Conservation (phyloP, 495 filamentous ascomycete species). For the Hyaloscypha variabilis region DNA sequence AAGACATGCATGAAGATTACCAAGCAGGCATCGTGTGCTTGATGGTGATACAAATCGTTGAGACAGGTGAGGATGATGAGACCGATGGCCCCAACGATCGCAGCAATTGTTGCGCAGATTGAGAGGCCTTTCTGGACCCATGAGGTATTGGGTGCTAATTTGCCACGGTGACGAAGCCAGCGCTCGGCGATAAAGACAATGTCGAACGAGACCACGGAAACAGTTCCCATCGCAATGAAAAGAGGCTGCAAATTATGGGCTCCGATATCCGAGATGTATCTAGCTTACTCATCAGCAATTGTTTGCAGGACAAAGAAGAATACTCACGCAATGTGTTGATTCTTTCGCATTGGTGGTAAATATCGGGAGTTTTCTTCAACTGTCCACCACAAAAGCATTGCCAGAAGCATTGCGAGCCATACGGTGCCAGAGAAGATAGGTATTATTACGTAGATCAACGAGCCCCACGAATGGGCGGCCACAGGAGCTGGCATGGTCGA, state of each 20-base stretch:
- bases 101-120: slow-evolving; percentile 67
- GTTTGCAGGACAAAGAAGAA: slow-evolving; percentile 32
- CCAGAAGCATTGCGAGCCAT: slow-evolving; percentile 67
- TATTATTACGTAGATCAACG: slow-evolving; percentile 33
- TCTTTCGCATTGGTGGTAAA: slow-evolving; percentile 63
- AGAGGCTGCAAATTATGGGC: slow-evolving; percentile 69
- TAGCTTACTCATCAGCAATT: neutral
- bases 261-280: slow-evolving; percentile 82
- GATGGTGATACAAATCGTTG: slow-evolving; percentile 68
- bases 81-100: slow-evolving; percentile 72
- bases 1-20: slow-evolving; percentile 67
- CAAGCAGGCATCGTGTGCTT: slow-evolving; percentile 75
- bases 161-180: slow-evolving; percentile 75
- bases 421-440: slow-evolving; percentile 76
- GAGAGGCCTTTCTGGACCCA: slow-evolving; percentile 69
- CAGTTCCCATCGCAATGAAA: slow-evolving; percentile 76
- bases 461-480: neutral
- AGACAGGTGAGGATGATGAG: slow-evolving; percentile 82
- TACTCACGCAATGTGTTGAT: slow-evolving; percentile 77
- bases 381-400: slow-evolving; percentile 23
- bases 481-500: neutral
- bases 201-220: slow-evolving; percentile 83
- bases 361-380: slow-evolving; percentile 52
- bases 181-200: slow-evolving; percentile 78
- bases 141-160: slow-evolving; percentile 71